Evolutionary conservation across 169 alveolate species (phyloP).

Genomic region (Plasmodium cynomolgi): DNA sequence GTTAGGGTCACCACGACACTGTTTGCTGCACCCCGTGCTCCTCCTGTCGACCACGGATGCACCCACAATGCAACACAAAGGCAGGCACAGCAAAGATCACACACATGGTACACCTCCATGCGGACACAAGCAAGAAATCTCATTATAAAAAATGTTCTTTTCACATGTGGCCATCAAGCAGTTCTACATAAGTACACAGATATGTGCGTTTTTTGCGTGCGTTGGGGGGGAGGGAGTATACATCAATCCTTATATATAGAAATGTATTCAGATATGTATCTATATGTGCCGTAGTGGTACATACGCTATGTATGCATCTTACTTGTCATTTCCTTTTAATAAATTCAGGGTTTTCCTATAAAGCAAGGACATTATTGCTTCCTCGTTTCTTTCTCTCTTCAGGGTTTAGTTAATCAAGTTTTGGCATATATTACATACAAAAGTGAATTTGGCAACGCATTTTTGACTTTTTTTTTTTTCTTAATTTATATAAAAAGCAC

Average conservation of each 20-base stretch:
- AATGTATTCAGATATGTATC: neutral
- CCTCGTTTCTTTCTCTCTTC: neutral
- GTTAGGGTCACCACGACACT: neutral
- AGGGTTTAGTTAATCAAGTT: neutral
- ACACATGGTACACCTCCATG: neutral
- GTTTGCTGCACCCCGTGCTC: neutral
- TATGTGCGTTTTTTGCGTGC: neutral
- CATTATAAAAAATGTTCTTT: neutral
- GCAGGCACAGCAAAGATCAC: neutral
- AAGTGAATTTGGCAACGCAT: slow-evolving; percentile 6
- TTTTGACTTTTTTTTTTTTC: slow-evolving; percentile 9
- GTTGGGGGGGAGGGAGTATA: neutral
- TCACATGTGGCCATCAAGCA: neutral
- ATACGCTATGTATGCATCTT: slow-evolving; percentile 12
- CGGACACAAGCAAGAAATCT: neutral
- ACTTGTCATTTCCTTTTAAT: slow-evolving; percentile 44
- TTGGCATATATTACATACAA: slow-evolving; percentile 19
- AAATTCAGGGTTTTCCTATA: slow-evolving; percentile 39
- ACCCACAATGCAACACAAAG: neutral
- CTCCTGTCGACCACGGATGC: neutral
- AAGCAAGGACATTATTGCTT: slow-evolving; percentile 27
- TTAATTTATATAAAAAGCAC: neutral
- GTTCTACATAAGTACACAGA: neutral
- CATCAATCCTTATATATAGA: neutral
- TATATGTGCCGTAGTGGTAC: neutral